Evolutionary conservation across 805 yeast genomes (phyloP).

Genomic region (Scheffersomyces ergatensis): DNA sequence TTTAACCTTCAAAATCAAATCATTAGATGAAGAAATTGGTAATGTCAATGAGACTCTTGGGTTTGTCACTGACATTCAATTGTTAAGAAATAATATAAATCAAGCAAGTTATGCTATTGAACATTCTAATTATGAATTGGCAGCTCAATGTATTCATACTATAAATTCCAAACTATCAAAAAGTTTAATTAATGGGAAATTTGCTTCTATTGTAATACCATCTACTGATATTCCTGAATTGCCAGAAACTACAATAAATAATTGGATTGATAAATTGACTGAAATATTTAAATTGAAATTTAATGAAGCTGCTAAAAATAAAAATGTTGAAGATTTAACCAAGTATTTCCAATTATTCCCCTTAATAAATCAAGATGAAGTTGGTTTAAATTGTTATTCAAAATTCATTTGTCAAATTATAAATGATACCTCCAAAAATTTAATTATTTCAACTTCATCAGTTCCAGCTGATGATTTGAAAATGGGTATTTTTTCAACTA

Average conservation of each 20-base stretch:
- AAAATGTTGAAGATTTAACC: constrained; percentile 69
- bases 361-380: constrained; percentile 64
- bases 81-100: constrained; percentile 62
- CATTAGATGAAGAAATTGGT: constrained; percentile 66
- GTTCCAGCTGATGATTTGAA: constrained; percentile 15
- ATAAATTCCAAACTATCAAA: constrained; percentile 47
- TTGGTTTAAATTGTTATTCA: constrained; percentile 80
- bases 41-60: constrained; percentile 60
- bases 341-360: constrained; percentile 86
- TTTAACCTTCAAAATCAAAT: constrained; percentile 66
- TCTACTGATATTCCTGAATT: constrained; percentile 79
- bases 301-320: constrained; percentile 61
- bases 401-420: constrained; percentile 83
- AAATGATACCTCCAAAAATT: constrained; percentile 69
- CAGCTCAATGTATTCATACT: constrained; percentile 62
- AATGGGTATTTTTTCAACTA: constrained; percentile 56
- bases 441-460: constrained; percentile 42
- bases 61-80: constrained; percentile 64
- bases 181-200: constrained; percentile 55
- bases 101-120: constrained; percentile 69
- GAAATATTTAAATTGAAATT: constrained; percentile 61
- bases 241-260: constrained; percentile 56
- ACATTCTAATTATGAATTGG: constrained; percentile 68
- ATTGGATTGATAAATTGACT: constrained; percentile 61
- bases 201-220: constrained; percentile 81